phyloP scores from a whole-genome alignment of 2,329 filamentous ascomycete genomes.

The Acrocalymma vagum region DNA sequence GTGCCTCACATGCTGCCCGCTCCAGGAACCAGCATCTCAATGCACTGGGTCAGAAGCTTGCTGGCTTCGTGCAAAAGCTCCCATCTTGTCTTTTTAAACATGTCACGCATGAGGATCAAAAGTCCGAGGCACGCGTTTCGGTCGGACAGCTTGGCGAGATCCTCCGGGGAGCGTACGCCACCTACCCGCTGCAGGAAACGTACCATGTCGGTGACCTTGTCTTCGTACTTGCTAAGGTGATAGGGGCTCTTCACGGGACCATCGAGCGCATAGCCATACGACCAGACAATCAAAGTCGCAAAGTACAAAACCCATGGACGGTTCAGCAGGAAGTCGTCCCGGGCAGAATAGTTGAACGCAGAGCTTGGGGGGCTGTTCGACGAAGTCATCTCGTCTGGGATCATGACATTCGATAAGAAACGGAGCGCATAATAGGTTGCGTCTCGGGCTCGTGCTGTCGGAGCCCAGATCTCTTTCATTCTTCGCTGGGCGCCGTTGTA shows the following conservation, averaged over 20 bases:
- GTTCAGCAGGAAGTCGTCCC: constrained; percentile 89
- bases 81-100: constrained; percentile 86
- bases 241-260: constrained; percentile 70
- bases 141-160: constrained; percentile 75
- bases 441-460: constrained; percentile 85
- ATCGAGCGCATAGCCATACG: constrained; percentile 90
- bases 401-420: constrained; percentile 84
- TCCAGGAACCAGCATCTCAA: constrained; percentile 63
- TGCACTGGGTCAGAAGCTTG: constrained; percentile 81
- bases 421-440: constrained; percentile 92
- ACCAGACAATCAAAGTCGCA: constrained; percentile 91
- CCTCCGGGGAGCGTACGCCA: constrained; percentile 76
- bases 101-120: constrained; percentile 80
- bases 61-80: constrained; percentile 90
- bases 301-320: constrained; percentile 97
- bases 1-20: constrained; percentile 23
- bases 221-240: constrained; percentile 66
- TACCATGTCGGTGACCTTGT: constrained; percentile 80
- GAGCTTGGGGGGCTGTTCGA: constrained; percentile 34
- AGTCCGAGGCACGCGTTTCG: constrained; percentile 86
- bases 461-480: constrained; percentile 91
- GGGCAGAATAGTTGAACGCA: constrained; percentile 72
- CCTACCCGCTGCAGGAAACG: constrained; percentile 78
- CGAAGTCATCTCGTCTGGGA: constrained; percentile 62
- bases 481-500: constrained; percentile 80